These are phyloP conservation scores for Physcomitrellopsis africana DNA, from an alignment of 225 moss, liverwort and hornwort genomes.

Conservation along the genomic window DNA sequence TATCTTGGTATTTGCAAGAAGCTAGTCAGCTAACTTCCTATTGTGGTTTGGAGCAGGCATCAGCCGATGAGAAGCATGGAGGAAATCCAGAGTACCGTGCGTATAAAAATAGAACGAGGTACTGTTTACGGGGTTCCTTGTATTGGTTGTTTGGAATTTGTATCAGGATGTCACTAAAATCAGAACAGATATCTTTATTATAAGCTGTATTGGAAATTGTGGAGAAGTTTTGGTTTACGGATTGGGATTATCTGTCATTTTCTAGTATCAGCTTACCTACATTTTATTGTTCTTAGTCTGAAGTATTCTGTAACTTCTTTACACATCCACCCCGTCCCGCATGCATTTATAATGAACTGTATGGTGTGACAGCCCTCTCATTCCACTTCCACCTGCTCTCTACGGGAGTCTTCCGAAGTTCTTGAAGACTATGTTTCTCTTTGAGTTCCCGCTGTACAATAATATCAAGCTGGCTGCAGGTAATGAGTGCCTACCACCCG, in stretches of 20 bases:
- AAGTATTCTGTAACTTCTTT: background rate
- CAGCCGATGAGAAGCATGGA: slow-evolving; percentile 80
- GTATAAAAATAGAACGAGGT: slow-evolving; percentile 84
- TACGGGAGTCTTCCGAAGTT: slow-evolving; percentile 76
- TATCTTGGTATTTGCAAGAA: slow-evolving; percentile 12
- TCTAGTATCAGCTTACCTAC: background rate
- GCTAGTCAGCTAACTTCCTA: slow-evolving; percentile 15
- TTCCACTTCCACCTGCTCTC: slow-evolving; percentile 79
- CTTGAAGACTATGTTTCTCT: slow-evolving; percentile 66
- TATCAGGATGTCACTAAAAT: slow-evolving; percentile 1
- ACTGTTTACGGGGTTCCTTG: slow-evolving; percentile 12
- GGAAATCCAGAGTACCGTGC: slow-evolving; percentile 69
- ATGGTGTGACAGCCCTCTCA: slow-evolving; percentile 66
- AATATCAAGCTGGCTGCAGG: slow-evolving; percentile 68
- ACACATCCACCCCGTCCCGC: background rate
- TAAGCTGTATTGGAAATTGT: slow-evolving; percentile 6
- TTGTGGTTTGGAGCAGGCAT: slow-evolving; percentile 48
- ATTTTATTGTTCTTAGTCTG: slow-evolving; percentile 5
- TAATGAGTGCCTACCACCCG: slow-evolving; percentile 67
- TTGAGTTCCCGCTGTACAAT: slow-evolving; percentile 89
- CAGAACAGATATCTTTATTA: background rate
- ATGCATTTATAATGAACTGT: slow-evolving; percentile 18
- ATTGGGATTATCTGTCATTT: background rate
- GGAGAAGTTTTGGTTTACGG: slow-evolving; percentile 2
- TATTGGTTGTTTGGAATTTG: slow-evolving; percentile 11